These are phyloP conservation scores for Protostelium mycophagum DNA, from an alignment of 78 protist species.

Conservation along the genomic window DNA sequence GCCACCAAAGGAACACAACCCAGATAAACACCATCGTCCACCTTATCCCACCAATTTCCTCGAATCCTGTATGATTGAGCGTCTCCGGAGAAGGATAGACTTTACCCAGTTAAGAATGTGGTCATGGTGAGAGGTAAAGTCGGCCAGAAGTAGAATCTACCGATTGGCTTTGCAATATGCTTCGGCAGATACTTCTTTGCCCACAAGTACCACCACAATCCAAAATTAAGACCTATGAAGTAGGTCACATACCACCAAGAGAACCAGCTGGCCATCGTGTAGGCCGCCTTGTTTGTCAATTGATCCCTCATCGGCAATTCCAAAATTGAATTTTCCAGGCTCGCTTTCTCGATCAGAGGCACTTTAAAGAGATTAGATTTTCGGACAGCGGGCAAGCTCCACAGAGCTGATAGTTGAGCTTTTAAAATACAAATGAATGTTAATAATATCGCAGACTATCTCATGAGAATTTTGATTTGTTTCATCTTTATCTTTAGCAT, in stretches of 20 bases:
- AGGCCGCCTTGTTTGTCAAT: too few relatives aligned
- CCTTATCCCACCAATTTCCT: conserved; percentile 12
- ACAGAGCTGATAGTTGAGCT: too few relatives aligned
- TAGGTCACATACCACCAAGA: background rate
- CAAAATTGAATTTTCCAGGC: too few relatives aligned
- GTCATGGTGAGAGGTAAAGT: conserved; percentile 11
- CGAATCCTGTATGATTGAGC: background rate
- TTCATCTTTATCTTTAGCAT: too few relatives aligned
- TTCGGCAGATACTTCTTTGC: conserved; percentile 34
- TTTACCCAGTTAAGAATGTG: conserved; percentile 10
- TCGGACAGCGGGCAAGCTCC: too few relatives aligned
- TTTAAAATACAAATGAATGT: too few relatives aligned
- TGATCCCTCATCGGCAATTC: too few relatives aligned
- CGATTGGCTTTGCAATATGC: conserved; percentile 22
- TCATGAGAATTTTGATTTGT: too few relatives aligned
- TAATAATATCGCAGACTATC: too few relatives aligned
- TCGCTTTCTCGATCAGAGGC: too few relatives aligned
- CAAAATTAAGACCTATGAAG: conserved; percentile 15
- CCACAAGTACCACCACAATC: conserved; percentile 20
- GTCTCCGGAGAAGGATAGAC: background rate
- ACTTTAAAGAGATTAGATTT: too few relatives aligned
- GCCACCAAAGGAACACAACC: conserved; percentile 27
- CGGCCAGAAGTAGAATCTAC: conserved; percentile 13
- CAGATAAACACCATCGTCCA: conserved; percentile 31
- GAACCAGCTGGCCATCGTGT: too few relatives aligned